These are phyloP conservation scores for Malassezia equina DNA, from an alignment of 1,284 basidiomycete genomes.

Conservation along the genomic window DNA sequence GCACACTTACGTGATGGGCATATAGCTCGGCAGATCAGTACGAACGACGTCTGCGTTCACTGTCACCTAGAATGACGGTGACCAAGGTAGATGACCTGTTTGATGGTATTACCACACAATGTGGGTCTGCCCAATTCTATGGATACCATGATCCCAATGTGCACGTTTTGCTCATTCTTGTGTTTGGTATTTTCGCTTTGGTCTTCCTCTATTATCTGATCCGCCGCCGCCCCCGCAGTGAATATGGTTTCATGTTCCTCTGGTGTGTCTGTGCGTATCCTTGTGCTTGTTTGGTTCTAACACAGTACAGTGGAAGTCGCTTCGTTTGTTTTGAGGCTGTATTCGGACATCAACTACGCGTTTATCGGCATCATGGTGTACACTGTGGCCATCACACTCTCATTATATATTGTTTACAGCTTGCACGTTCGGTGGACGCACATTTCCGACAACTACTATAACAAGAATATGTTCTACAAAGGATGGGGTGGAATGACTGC, in stretches of 20 bases:
- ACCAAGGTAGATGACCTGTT: background rate
- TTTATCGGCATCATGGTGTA: constrained; percentile 9
- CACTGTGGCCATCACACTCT: constrained; percentile 2
- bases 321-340: constrained; percentile 7
- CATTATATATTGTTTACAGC: constrained; percentile 6
- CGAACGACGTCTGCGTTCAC: background rate
- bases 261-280: background rate
- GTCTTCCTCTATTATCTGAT: constrained; percentile 10
- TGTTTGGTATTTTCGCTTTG: constrained; percentile 13
- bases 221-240: constrained; percentile 3
- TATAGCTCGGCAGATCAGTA: background rate
- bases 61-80: background rate
- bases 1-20: background rate
- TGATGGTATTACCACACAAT: background rate
- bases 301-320: background rate
- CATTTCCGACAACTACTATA: constrained; percentile 13
- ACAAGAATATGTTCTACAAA: constrained; percentile 1
- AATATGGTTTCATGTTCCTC: constrained; percentile 4
- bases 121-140: background rate
- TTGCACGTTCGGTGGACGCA: constrained; percentile 9
- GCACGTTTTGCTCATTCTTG: constrained; percentile 8
- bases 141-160: constrained; percentile 17
- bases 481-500: background rate
- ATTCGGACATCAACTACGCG: constrained; percentile 6
- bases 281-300: background rate